Evolutionary conservation across 805 yeast species (phyloP).

Genomic region (Barnettozyma sucrosica): DNA sequence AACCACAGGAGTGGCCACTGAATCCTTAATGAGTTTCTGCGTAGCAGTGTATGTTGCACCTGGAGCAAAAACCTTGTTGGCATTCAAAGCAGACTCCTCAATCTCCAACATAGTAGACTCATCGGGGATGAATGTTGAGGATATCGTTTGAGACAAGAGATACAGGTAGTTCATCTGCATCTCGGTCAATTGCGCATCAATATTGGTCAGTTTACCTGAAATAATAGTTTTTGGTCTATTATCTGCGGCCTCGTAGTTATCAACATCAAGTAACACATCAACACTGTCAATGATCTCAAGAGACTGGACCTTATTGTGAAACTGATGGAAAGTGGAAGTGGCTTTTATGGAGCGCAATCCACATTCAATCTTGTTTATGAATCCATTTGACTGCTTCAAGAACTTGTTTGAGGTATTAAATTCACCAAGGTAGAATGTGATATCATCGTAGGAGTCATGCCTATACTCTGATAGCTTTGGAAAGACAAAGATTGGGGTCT

Average conservation of each 20-base stretch:
- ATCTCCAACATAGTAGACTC: constrained; percentile 43
- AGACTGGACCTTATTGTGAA: constrained; percentile 30
- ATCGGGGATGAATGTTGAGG: constrained; percentile 46
- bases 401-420: constrained; percentile 64
- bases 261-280: constrained; percentile 55
- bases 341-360: constrained; percentile 71
- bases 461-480: constrained; percentile 50
- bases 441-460: constrained; percentile 44
- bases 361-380: constrained; percentile 52
- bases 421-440: constrained; percentile 79
- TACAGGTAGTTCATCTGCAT: constrained; percentile 56
- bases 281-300: constrained; percentile 62
- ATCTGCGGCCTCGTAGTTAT: constrained; percentile 40
- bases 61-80: constrained; percentile 44
- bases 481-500: constrained; percentile 80
- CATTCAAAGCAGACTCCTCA: constrained; percentile 59
- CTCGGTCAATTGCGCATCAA: constrained; percentile 65
- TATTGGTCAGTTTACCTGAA: constrained; percentile 54
- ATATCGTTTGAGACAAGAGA: constrained; percentile 48
- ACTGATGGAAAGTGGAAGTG: constrained; percentile 51
- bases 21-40: constrained; percentile 8
- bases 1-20: constrained; percentile 20
- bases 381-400: constrained; percentile 24
- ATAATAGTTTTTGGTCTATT: constrained; percentile 45
- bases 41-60: constrained; percentile 24